Percentiles rank a stretch among this genome's conserved stretches.
phyloP scores from a whole-genome alignment of 305 asterid species.

The Fraxinus sp. region DNA sequence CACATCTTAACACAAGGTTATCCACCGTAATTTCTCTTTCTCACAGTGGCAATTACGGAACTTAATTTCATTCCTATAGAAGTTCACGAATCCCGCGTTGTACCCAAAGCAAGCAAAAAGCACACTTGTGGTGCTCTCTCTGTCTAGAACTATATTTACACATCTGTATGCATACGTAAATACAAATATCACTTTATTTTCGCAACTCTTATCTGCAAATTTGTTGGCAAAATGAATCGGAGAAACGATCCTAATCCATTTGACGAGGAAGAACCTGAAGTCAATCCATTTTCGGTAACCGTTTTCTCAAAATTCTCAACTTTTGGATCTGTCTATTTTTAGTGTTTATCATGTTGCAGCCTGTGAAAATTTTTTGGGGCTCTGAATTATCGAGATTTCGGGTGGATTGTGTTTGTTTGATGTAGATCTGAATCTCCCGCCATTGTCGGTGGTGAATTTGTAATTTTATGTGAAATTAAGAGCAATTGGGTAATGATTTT shows the following conservation, averaged over 20 bases:
- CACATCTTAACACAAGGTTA: neutral
- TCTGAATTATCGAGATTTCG: conserved; percentile 1
- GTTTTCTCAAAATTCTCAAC: neutral
- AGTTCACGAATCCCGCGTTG: conserved; percentile 32
- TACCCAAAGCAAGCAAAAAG: conserved; percentile 22
- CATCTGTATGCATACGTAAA: conserved; percentile 3
- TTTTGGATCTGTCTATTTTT: conserved; percentile 17
- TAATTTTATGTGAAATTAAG: conserved; percentile 12
- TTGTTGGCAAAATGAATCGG: conserved; percentile 55
- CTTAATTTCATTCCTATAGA: conserved; percentile 1
- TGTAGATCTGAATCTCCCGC: conserved; percentile 41
- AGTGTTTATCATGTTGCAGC: neutral
- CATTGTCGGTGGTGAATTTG: conserved; percentile 15
- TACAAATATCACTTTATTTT: conserved; percentile 13
- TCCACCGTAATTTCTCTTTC: conserved; percentile 7
- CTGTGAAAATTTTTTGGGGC: conserved; percentile 7
- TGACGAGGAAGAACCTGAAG: conserved; percentile 88
- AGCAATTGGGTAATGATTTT: conserved; percentile 13
- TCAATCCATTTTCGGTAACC: conserved; percentile 89
- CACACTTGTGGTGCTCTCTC: neutral
- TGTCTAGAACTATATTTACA: neutral
- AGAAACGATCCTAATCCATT: conserved; percentile 86
- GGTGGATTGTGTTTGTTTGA: conserved; percentile 24
- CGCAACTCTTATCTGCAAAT: conserved; percentile 20
- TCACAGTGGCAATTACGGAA: conserved; percentile 23